Base-by-base conservation (phyloP, 2,329 filamentous ascomycete genomes). In the Hyphodiscus sp. region DNA sequence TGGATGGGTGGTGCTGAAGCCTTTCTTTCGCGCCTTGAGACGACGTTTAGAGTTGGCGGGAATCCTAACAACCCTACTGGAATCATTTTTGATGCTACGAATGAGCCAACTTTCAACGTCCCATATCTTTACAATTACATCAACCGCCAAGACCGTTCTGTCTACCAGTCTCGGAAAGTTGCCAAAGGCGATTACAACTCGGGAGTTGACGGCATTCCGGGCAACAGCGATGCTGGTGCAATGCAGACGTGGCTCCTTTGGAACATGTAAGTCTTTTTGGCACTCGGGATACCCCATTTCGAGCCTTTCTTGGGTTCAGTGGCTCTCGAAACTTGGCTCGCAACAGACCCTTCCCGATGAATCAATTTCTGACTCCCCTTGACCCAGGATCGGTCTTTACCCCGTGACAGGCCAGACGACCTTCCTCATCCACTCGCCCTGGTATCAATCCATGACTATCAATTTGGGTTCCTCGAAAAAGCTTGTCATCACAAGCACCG, bases 181-280 rank as follows among this genome's bases (percentile, higher is more conserved):
- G 53, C 46, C 16, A 50, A 53, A 41, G 33, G 11, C 5, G 45
- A 49, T 2, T 55, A 55, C 15, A 53, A 38, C 18, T 29, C 44
- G 8, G 20, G 41, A 10, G 29, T 43, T 2, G 16, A 15, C 30
- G 74, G 74, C 0, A 70, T 75, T 1, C 74, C 74, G 0, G 74
- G 74, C 0, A 76, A 76, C 50, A 73, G 68, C 44, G 85, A 89
- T 64, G 83, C 83, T 2, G 85, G 85, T 8, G 82, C 85, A 10
- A 87, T 89, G 83, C 83, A 88, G 65, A 81, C 78, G 13, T 87
- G 83, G 80, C 68, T 86, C 5, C 68, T 86, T 15, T 87, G 85
- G 80, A 80, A 79, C 58, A 8, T 46, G 19, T n/a, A 33, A 33
- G n/a, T n/a, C n/a, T n/a, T n/a, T n/a, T n/a, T n/a, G n/a, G n/a